Percentiles rank a stretch among this genome's conserved stretches.
phyloP scores from a whole-genome alignment of 1,284 basidiomycete genomes.

The Puccinia novopanici region DNA sequence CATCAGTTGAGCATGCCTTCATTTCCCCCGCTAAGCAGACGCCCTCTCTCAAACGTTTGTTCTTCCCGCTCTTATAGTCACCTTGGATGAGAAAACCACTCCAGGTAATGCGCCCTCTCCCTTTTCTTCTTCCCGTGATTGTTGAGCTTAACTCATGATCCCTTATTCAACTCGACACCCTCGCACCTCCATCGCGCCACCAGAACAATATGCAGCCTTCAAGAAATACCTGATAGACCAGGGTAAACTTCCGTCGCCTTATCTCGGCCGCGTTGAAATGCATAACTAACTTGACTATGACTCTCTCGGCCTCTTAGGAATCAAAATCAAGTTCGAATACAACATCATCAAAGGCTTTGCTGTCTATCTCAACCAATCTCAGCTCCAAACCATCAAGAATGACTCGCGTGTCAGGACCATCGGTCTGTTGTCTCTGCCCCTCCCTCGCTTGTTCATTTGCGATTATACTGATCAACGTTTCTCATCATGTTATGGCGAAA shows the following conservation, averaged over 20 bases:
- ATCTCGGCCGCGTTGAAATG: too few species aligned
- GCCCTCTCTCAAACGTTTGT: neutral
- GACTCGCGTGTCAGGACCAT: neutral
- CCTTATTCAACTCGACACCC: neutral
- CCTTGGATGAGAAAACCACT: neutral
- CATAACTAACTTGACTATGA: too few species aligned
- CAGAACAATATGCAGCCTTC: neutral
- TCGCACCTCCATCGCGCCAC: too few species aligned
- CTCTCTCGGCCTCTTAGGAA: neutral
- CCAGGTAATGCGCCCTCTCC: neutral
- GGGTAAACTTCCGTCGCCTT: neutral
- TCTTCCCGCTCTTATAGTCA: neutral
- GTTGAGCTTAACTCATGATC: too few species aligned
- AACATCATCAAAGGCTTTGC: conserved; percentile 1
- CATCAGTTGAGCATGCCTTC: conserved; percentile 9
- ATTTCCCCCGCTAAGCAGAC: too few species aligned
- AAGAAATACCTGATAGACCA: neutral
- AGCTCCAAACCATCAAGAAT: neutral
- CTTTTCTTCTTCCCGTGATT: neutral
- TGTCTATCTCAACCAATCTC: neutral
- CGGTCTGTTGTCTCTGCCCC: neutral
- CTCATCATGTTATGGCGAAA: neutral
- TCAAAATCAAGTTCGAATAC: conserved; percentile 5
- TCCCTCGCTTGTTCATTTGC: too few species aligned
- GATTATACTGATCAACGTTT: neutral